Base-by-base conservation (phyloP, 768 basidiomycete genomes). In the Russula sp. region DNA sequence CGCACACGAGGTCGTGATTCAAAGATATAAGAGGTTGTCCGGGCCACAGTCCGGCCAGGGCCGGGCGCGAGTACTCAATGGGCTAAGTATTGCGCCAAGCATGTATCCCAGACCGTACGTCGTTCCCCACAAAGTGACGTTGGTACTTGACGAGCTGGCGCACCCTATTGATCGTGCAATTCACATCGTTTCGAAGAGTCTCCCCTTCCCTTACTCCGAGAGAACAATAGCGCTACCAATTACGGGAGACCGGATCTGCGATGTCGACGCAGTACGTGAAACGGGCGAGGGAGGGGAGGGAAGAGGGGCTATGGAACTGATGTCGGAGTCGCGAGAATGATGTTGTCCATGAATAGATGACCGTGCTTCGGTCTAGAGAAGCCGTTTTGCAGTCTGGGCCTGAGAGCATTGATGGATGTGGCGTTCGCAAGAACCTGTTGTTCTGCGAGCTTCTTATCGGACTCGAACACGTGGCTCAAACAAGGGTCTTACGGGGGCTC, bases 291-390 rank as follows among this genome's bases (percentile, higher is more conserved):
- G 22, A 16, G 27, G 32, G 14, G 32, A 4, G 16, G 3, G 51
- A n/a, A 20, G 34, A 11, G 35, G 34, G n/a, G 34, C 4, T 13
- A 52, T 10, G 11, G 39, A 14, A 20, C 10, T 37, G 48, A 40
- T 59, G 39, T 39, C 57, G 57, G 57, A 50, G 48, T 40, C 8
- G 37, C 37, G 18, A 54, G 53, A 16, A 14, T 9, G 2, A 31
- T n/a, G 37, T 45, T 20, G 20, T 20, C 44, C 31, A 22, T 47
- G 32, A 45, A 57, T 57, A 44, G 32, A 37, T 27, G 22, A 48
- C 27, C 56, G 56, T 48, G n/a, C 16, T 7, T 53, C 59, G 59
- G 59, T 35, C 59, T 44, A 59, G 3, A n/a, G 40, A 59, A 59
- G 59, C 59, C 59, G 59, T 32, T 22, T 48, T 47, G 16, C n/a